phyloP scores from a whole-genome alignment of 1,139 yeast species.

The Yamadazyma triangularis region DNA sequence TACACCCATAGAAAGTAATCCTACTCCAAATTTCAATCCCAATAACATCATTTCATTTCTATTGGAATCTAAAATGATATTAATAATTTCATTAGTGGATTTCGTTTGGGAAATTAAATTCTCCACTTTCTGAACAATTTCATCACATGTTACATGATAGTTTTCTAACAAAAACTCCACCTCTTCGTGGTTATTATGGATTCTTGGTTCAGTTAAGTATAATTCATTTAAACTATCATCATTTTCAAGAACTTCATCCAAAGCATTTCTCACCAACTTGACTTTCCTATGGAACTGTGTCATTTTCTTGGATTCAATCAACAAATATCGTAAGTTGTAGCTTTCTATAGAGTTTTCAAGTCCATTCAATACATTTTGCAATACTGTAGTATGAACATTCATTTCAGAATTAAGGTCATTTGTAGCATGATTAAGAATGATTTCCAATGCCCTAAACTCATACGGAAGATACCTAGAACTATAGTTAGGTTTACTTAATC shows the following conservation, averaged over 20 bases:
- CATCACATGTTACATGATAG: constrained; percentile 41
- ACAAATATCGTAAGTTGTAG: constrained; percentile 33
- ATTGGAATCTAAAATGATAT: constrained; percentile 42
- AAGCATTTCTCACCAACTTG: constrained; percentile 33
- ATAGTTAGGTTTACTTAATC: constrained; percentile 20
- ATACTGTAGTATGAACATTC: constrained; percentile 40
- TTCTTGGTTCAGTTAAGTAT: constrained; percentile 28
- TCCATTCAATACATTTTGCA: constrained; percentile 31
- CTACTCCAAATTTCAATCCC: constrained; percentile 40
- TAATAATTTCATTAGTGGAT: constrained; percentile 45
- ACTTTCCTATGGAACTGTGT: constrained; percentile 44
- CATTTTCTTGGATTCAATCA: constrained; percentile 41
- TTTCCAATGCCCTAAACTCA: constrained; percentile 43
- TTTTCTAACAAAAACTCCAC: constrained; percentile 42
- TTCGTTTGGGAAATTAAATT: constrained; percentile 38
- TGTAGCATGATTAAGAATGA: constrained; percentile 36
- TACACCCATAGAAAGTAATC: constrained; percentile 37
- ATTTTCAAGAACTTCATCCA: constrained; percentile 36
- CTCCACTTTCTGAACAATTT: constrained; percentile 43
- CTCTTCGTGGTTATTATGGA: constrained; percentile 35
- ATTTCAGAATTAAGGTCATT: constrained; percentile 38
- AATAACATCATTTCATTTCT: constrained; percentile 45
- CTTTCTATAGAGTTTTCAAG: constrained; percentile 40
- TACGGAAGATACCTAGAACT: constrained; percentile 29
- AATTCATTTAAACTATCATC: constrained; percentile 40